A percentile compares a stretch with the other conserved stretches of the same genome.
phyloP scores from a whole-genome alignment of 208 protist genomes.

The Leishmania arabica region DNA sequence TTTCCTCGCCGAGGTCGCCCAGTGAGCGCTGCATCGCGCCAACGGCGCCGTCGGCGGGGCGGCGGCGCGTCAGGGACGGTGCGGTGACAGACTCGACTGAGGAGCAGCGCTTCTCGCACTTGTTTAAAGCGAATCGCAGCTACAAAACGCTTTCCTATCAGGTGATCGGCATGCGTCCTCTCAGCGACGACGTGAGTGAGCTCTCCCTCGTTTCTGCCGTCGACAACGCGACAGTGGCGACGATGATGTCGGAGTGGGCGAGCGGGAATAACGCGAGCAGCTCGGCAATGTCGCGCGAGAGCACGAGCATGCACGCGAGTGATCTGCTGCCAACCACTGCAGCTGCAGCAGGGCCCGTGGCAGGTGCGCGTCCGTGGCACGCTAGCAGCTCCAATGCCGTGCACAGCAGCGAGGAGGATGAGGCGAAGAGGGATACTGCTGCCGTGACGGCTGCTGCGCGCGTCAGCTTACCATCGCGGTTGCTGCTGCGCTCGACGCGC shows the following conservation, averaged over 20 bases:
- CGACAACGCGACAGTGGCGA: conserved; percentile 6
- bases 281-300: conserved; percentile 1
- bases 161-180: background rate
- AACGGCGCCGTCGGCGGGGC: background rate
- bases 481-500: background rate
- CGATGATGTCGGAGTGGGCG: conserved; percentile 2
- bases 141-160: conserved; percentile 10
- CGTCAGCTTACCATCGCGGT: background rate
- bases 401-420: background rate
- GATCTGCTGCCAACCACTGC: background rate
- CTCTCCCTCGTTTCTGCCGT: conserved; percentile 4
- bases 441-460: background rate
- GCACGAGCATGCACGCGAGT: background rate
- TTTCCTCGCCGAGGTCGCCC: background rate
- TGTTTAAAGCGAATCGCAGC: background rate
- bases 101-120: background rate
- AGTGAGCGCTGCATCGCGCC: background rate
- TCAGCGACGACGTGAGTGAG: conserved; percentile 1
- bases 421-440: background rate
- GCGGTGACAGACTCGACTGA: background rate
- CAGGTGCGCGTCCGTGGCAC: background rate
- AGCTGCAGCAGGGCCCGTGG: background rate
- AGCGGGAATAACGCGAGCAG: background rate
- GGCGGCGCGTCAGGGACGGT: background rate
- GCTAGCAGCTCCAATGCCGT: background rate